Evolutionary conservation across 169 alveolate species (phyloP).

Genomic region (Theileria luwenshuni): DNA sequence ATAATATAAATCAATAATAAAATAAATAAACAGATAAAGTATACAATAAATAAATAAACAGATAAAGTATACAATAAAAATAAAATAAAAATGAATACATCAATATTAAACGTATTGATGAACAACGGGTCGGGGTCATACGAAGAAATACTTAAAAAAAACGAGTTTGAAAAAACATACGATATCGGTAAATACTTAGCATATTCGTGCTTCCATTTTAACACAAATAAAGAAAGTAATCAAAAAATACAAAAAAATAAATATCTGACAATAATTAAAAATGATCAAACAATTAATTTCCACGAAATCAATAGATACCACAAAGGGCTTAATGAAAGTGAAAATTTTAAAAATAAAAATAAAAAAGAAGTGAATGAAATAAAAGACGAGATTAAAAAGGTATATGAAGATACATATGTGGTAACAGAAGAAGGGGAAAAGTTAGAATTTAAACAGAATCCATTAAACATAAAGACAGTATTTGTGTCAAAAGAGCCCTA

Average conservation of each 20-base stretch:
- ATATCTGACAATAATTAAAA: not conserved
- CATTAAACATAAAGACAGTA: constrained; percentile 1
- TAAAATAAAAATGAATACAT: not conserved
- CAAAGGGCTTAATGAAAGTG: not conserved
- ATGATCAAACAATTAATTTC: not conserved
- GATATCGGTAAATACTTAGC: not conserved
- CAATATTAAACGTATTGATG: constrained; percentile 6
- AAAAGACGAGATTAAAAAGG: not conserved
- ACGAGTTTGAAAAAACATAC: not conserved
- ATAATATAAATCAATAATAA: no score
- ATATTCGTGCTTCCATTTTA: not conserved
- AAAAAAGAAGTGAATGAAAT: not conserved
- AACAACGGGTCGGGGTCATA: not conserved
- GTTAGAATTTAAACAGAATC: not conserved
- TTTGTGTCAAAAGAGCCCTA: not conserved
- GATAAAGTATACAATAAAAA: no score
- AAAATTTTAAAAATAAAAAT: no score
- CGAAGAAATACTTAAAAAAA: not conserved
- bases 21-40: no score
- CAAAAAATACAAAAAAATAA: not conserved
- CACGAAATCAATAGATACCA: not conserved
- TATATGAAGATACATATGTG: not conserved
- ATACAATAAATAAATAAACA: no score
- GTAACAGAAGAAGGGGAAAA: not conserved
- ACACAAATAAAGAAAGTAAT: not conserved